These are phyloP conservation scores for Paracoccidioides brasiliensis DNA, from an alignment of 2,329 filamentous ascomycete species.

Conservation along the genomic window DNA sequence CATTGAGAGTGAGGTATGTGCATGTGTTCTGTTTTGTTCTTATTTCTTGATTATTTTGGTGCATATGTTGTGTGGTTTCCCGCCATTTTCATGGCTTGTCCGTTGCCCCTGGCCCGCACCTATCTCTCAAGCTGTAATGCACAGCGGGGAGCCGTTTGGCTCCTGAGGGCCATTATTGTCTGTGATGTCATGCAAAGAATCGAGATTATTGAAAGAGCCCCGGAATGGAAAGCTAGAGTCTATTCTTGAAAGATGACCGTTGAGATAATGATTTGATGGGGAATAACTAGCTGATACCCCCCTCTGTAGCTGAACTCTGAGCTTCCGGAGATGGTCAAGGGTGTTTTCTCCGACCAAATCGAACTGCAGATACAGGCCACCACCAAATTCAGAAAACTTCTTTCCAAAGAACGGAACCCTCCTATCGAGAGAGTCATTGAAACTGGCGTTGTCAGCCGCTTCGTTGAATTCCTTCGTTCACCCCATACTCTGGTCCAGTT, in stretches of 20 bases:
- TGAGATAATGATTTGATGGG: neutral
- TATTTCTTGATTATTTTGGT: neutral
- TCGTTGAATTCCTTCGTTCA: slow-evolving; percentile 95
- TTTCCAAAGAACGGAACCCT: slow-evolving; percentile 97
- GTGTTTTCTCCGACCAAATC: slow-evolving; percentile 98
- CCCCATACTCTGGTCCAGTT: slow-evolving; percentile 98
- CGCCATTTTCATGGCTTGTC: neutral
- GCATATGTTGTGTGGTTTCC: neutral
- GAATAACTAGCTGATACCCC: neutral
- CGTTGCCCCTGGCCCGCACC: neutral
- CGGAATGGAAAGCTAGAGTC: neutral
- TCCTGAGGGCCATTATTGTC: neutral
- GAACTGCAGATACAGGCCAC: slow-evolving; percentile 94
- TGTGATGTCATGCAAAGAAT: neutral
- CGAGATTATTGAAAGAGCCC: neutral
- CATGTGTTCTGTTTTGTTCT: neutral
- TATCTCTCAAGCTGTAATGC: neutral
- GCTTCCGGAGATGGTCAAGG: slow-evolving; percentile 93
- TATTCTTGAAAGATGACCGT: neutral
- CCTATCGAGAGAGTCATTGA: slow-evolving; percentile 99
- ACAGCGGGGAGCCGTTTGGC: neutral
- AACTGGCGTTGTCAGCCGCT: slow-evolving; percentile 92
- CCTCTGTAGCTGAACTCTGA: slow-evolving; percentile 74
- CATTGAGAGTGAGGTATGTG: slow-evolving; percentile 85
- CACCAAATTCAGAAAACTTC: slow-evolving; percentile 94